phyloP scores from a whole-genome alignment of 257 asterid genomes.

The Solanum lycopersicoides region DNA sequence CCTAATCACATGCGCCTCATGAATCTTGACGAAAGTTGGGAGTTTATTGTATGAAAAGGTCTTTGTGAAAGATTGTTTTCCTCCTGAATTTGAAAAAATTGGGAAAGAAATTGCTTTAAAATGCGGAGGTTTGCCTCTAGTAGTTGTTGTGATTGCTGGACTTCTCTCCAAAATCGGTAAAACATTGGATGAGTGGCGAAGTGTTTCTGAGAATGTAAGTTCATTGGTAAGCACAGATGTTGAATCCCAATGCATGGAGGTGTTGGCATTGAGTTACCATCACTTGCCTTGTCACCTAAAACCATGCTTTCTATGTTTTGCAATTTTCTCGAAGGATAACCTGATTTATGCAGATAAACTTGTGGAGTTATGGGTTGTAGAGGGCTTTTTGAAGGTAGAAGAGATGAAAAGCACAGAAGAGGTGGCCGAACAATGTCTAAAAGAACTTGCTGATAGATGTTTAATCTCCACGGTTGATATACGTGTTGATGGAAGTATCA shows the following conservation, averaged over 20 bases:
- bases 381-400: conserved; percentile 3
- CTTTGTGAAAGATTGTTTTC: background rate
- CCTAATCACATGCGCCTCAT: background rate
- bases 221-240: background rate
- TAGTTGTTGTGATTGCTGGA: background rate
- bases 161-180: background rate
- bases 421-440: background rate
- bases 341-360: background rate
- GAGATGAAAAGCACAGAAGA: background rate
- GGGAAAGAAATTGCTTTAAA: background rate
- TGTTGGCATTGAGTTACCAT: background rate
- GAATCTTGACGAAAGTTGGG: background rate
- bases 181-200: background rate
- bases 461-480: background rate
- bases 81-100: background rate
- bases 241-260: background rate
- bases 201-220: background rate
- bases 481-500: background rate
- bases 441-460: background rate
- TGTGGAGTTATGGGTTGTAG: background rate
- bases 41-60: background rate
- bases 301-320: background rate
- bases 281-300: conserved; percentile 5
- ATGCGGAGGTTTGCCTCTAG: conserved; percentile 3
- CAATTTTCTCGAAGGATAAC: background rate